Evolutionary conservation across 2,329 filamentous ascomycete species (phyloP), one percentile per base, ranked within the genome.

Genomic region (Scytalidium sp.): DNA sequence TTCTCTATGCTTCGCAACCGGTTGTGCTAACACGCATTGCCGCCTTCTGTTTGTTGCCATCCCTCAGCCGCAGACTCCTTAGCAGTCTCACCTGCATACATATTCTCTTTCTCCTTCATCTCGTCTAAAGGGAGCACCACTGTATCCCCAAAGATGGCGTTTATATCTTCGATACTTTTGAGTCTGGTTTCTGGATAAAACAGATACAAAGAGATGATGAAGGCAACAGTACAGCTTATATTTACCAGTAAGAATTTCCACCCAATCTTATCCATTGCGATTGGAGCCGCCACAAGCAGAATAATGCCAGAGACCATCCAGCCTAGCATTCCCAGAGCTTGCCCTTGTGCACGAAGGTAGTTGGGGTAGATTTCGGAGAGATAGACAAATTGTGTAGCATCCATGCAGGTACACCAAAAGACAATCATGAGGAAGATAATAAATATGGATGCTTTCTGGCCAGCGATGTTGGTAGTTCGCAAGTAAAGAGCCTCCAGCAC

Each of bases 291-390:
- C 21, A 11, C n/a, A 27, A 45, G 43, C 19, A 19, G 29, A 13
- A 45, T 29, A 15, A 27, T 19, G 10, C 15, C 22, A 19, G 22
- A 13, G 6, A 45, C 11, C 11, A 13, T 29, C n/a, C 41, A n/a
- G 4, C 25, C 15, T 20, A 29, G 17, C 19, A 47, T 20, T 40
- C 19, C 21, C 17, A 53, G 29, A 20, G 32, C 36, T 15, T 50
- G 20, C 20, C 52, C 50, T 27, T 52, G 47, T 2, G 43, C 46
- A 15, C 52, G 19, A 23, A 54, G 27, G 43, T 54, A 49, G 19
- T 21, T 54, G 13, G 49, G 51, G 19, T 48, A 51, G n/a, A 54
- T 19, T 22, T 54, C 51, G 3, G 40, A 25, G 3, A 41, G 23
- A 45, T 45, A 53, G 15, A 41, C 25, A 27, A 32, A 47, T 19